These are phyloP conservation scores for Pseudogymnoascus sp. DNA, from an alignment of 2,329 filamentous ascomycete species.

Conservation along the genomic window DNA sequence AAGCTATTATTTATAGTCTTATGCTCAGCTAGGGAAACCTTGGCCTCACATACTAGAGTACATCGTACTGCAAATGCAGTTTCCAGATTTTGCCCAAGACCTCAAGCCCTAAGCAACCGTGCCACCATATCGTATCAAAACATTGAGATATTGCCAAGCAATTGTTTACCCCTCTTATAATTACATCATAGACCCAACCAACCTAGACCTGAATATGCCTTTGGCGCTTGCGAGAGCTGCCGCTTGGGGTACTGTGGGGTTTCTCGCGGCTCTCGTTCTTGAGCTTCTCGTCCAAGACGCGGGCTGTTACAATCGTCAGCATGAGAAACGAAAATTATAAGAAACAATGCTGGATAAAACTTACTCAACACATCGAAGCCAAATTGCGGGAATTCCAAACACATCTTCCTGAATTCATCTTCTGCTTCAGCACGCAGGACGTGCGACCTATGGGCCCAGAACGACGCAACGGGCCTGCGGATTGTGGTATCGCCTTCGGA, in stretches of 20 bases:
- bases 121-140: background rate
- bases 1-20: background rate
- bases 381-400: constrained; percentile 85
- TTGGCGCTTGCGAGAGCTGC: constrained; percentile 6
- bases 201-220: background rate
- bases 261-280: constrained; percentile 56
- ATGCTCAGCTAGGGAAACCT: background rate
- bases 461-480: constrained; percentile 76
- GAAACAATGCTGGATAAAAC: constrained; percentile 24
- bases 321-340: background rate
- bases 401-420: constrained; percentile 75
- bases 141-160: background rate
- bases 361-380: constrained; percentile 84
- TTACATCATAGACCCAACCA: background rate
- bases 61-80: background rate
- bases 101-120: background rate
- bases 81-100: background rate
- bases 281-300: constrained; percentile 60
- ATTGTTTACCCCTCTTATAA: background rate
- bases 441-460: constrained; percentile 79
- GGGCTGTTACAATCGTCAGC: constrained; percentile 38
- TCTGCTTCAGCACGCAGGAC: constrained; percentile 80
- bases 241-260: constrained; percentile 27
- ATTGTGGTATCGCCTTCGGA: constrained; percentile 61
- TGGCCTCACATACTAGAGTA: background rate